Conservation (phyloP, 2,329 filamentous ascomycete genomes). For the Niveomyces coronatus region DNA sequence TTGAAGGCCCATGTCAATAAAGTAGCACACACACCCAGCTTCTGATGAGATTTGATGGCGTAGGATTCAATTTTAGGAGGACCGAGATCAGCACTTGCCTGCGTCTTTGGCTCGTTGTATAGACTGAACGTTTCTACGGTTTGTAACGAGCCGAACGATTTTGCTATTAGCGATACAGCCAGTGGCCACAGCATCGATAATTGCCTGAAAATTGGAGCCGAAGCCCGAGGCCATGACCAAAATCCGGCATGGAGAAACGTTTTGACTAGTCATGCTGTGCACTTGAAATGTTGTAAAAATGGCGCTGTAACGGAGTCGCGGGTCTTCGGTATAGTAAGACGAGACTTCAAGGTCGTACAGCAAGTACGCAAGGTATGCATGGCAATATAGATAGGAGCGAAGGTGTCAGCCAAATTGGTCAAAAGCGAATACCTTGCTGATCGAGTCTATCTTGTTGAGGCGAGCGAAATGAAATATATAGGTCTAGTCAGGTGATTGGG, state of each 20-base stretch:
- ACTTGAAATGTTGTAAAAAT: too few relatives aligned
- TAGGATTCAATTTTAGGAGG: background rate
- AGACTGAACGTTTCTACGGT: slow-evolving; percentile 37
- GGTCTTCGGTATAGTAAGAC: background rate
- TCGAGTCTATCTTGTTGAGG: too few relatives aligned
- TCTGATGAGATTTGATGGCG: background rate
- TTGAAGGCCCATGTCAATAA: background rate
- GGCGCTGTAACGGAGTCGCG: too few relatives aligned
- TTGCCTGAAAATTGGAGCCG: slow-evolving; percentile 70
- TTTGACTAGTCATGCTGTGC: too few relatives aligned
- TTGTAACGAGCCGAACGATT: slow-evolving; percentile 38
- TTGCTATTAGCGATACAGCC: slow-evolving; percentile 29
- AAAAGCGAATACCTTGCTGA: too few relatives aligned
- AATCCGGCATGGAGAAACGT: slow-evolving; percentile 39
- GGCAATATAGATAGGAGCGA: too few relatives aligned
- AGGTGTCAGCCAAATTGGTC: too few relatives aligned
- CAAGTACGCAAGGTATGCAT: too few relatives aligned
- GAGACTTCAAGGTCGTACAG: too few relatives aligned
- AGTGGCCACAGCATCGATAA: slow-evolving; percentile 40
- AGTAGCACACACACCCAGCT: too few relatives aligned
- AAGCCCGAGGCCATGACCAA: slow-evolving; percentile 63
- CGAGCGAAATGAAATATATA: too few relatives aligned
- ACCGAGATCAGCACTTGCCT: slow-evolving; percentile 13
- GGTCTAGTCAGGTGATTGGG: too few relatives aligned
- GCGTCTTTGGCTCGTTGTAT: slow-evolving; percentile 34